phyloP scores from a whole-genome alignment of 345 rosid genomes.

The Rhizophora mangle region DNA sequence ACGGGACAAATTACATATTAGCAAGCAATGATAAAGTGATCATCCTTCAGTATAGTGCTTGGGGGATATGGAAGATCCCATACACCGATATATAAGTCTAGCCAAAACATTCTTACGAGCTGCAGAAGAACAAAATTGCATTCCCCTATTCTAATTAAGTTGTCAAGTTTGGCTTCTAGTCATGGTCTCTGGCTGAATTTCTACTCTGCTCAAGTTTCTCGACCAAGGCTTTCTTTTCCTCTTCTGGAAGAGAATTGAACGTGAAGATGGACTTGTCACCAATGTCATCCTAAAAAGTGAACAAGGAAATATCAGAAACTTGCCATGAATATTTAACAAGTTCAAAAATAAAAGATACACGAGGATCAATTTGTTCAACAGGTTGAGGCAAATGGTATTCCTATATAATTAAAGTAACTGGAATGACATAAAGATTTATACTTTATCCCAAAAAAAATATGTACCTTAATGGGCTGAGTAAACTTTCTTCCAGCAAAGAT shows the following conservation, averaged over 20 bases:
- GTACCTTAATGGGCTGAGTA: slow-evolving; percentile 88
- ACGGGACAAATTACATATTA: too few species aligned
- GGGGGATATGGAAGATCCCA: too few species aligned
- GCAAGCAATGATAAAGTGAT: too few species aligned
- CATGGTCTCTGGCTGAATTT: slow-evolving; percentile 21
- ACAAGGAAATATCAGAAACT: slow-evolving; percentile 21
- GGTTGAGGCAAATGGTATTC: neutral
- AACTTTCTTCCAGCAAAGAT: slow-evolving; percentile 93
- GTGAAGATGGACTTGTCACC: slow-evolving; percentile 92
- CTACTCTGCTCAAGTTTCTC: slow-evolving; percentile 60
- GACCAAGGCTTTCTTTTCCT: slow-evolving; percentile 62
- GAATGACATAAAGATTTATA: neutral
- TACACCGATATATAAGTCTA: too few species aligned
- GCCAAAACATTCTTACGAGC: too few species aligned
- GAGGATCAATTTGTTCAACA: neutral
- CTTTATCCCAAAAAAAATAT: neutral
- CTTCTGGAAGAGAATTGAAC: slow-evolving; percentile 73
- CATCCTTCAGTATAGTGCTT: too few species aligned
- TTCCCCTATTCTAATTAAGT: neutral
- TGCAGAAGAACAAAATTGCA: too few species aligned
- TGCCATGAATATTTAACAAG: neutral
- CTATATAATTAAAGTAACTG: too few species aligned
- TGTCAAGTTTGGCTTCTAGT: neutral
- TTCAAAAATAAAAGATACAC: neutral
- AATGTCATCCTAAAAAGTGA: slow-evolving; percentile 68